Conservation (phyloP, 2,329 filamentous ascomycete genomes). For the Venturia asperata region DNA sequence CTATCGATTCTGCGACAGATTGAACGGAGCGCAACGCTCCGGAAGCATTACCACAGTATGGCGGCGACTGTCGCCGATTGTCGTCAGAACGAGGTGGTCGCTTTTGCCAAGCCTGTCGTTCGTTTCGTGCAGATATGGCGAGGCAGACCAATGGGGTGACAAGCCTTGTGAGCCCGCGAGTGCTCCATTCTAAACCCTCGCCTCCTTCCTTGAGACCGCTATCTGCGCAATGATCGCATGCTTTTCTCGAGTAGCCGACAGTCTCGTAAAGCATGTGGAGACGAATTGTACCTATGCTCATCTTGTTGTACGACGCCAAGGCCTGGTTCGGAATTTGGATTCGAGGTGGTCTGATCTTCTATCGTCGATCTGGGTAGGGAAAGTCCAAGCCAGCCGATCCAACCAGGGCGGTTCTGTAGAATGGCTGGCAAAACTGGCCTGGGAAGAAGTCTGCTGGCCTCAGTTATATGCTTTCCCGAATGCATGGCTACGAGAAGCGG, state of each 20-base stretch:
- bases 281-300: neutral
- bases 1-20: neutral
- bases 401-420: neutral
- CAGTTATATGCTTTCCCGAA: neutral
- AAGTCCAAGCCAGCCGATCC: neutral
- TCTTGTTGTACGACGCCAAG: neutral
- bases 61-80: no score
- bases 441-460: neutral
- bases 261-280: neutral
- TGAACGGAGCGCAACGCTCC: neutral
- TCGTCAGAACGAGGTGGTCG: no score
- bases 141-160: neutral
- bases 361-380: neutral
- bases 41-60: neutral
- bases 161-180: neutral
- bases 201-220: neutral
- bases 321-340: neutral
- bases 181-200: neutral
- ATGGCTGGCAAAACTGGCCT: neutral
- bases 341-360: conserved; percentile 3
- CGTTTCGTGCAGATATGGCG: neutral
- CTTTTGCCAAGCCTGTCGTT: conserved; percentile 7
- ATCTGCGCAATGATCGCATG: neutral
- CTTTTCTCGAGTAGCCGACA: neutral
- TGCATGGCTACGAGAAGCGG: neutral